phyloP scores from a whole-genome alignment of 805 yeast species.

The Huiozyma naganishii region DNA sequence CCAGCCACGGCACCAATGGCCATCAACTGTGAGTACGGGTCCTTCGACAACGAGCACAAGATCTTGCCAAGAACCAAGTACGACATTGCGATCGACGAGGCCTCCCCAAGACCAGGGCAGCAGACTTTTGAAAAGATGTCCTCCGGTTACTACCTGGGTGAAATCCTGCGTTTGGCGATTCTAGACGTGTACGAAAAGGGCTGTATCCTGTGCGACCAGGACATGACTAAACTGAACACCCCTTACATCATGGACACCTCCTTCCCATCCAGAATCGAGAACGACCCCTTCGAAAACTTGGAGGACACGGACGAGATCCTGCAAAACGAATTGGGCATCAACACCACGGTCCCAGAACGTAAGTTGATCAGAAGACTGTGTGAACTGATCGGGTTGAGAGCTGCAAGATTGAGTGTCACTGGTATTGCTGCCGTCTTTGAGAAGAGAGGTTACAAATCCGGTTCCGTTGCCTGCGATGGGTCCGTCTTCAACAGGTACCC shows the following conservation, averaged over 20 bases:
- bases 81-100: conserved; percentile 68
- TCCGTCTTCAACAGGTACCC: conserved; percentile 93
- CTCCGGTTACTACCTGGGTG: conserved; percentile 94
- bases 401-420: conserved; percentile 86
- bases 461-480: conserved; percentile 94
- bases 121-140: conserved; percentile 96
- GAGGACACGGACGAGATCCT: conserved; percentile 63
- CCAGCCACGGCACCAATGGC: conserved; percentile 68
- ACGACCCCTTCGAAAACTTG: conserved; percentile 79
- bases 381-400: conserved; percentile 81
- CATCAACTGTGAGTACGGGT: conserved; percentile 96
- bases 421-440: conserved; percentile 91
- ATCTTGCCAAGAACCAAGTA: conserved; percentile 84
- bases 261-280: conserved; percentile 76
- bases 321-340: conserved; percentile 43
- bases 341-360: conserved; percentile 68
- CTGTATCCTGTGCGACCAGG: conserved; percentile 60
- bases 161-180: conserved; percentile 69
- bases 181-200: conserved; percentile 60
- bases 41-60: conserved; percentile 82
- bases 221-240: conserved; percentile 46
- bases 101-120: conserved; percentile 93
- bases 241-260: conserved; percentile 82
- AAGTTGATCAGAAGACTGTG: conserved; percentile 72
- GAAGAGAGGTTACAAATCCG: conserved; percentile 68